Percentiles rank a stretch among this genome's conserved stretches.
These are phyloP conservation scores for Colletotrichum aenigma DNA, from an alignment of 2,329 filamentous ascomycete genomes.

Conservation along the genomic window DNA sequence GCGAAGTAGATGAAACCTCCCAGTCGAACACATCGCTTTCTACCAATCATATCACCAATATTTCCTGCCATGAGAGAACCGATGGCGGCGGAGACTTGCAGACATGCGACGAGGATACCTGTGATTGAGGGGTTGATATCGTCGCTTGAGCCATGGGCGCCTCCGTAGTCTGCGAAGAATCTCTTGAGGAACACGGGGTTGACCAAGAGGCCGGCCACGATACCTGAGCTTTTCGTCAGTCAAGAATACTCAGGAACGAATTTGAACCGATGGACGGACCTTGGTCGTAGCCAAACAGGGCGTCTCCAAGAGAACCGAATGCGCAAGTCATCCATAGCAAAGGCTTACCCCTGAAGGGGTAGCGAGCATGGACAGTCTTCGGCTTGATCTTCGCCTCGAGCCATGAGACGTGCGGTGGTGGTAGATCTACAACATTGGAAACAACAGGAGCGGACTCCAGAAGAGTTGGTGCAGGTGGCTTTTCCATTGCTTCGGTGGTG, in stretches of 20 bases:
- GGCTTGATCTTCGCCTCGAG: not conserved
- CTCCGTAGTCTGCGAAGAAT: not conserved
- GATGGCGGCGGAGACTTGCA: not conserved
- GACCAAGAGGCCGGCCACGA: not conserved
- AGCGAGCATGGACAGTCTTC: not conserved
- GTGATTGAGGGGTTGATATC: not conserved
- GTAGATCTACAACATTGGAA: not conserved
- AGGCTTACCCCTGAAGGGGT: not conserved
- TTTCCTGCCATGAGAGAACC: not conserved
- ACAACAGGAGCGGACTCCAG: not conserved
- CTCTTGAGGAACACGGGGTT: not conserved
- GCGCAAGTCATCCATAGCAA: not conserved
- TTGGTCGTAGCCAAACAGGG: not conserved
- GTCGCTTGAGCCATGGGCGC: not conserved
- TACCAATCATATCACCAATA: not conserved
- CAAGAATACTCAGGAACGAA: rapidly evolving
- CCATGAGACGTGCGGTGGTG: not conserved
- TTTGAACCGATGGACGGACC: not conserved
- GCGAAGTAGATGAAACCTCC: not conserved
- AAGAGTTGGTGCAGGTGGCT: not conserved
- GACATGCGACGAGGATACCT: not conserved
- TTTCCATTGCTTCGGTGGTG: not conserved
- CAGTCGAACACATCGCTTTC: not conserved
- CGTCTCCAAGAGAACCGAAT: not conserved
- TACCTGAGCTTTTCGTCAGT: not conserved